phyloP scores from a whole-genome alignment of 768 basidiomycete species.

The Hericium rajendrae region DNA sequence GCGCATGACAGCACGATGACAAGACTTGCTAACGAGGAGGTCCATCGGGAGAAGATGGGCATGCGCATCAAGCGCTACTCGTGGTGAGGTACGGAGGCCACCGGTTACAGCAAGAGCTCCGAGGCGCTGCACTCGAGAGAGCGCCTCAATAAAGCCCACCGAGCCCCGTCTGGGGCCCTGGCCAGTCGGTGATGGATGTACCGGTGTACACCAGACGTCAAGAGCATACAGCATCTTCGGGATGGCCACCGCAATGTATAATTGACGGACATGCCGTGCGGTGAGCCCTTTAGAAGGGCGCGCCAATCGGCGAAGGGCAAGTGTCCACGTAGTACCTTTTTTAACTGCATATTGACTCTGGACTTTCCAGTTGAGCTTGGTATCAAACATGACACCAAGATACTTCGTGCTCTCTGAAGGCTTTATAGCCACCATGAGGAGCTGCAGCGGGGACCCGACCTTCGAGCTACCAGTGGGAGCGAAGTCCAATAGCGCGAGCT shows the following conservation, averaged over 20 bases:
- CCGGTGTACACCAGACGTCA: constrained; percentile 11
- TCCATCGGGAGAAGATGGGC: constrained; percentile 6
- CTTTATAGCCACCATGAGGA: fast-evolving
- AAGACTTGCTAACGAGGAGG: not conserved
- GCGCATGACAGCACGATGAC: constrained; percentile 1
- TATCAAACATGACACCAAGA: not conserved
- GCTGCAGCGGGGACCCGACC: fast-evolving
- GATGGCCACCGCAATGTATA: constrained; percentile 12
- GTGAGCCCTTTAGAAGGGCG: constrained; percentile 1
- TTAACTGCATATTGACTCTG: not conserved
- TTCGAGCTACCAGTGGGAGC: not conserved
- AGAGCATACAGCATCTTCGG: constrained; percentile 19
- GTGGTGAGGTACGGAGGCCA: constrained; percentile 6
- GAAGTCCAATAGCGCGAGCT: constrained; percentile 1
- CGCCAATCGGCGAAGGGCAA: not conserved
- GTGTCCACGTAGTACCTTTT: not conserved
- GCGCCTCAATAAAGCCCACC: not conserved
- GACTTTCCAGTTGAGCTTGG: not conserved
- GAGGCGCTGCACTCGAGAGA: constrained; percentile 11
- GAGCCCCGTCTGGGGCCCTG: not conserved
- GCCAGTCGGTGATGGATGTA: not conserved
- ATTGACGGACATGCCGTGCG: not conserved
- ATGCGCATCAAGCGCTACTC: constrained; percentile 8
- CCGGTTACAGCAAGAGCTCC: constrained; percentile 14
- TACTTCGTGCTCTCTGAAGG: not conserved